Evolutionary conservation across 768 basidiomycete species (phyloP), one percentile per base, ranked within the genome.

Genomic region (Phlebiopsis flavidoalba): DNA sequence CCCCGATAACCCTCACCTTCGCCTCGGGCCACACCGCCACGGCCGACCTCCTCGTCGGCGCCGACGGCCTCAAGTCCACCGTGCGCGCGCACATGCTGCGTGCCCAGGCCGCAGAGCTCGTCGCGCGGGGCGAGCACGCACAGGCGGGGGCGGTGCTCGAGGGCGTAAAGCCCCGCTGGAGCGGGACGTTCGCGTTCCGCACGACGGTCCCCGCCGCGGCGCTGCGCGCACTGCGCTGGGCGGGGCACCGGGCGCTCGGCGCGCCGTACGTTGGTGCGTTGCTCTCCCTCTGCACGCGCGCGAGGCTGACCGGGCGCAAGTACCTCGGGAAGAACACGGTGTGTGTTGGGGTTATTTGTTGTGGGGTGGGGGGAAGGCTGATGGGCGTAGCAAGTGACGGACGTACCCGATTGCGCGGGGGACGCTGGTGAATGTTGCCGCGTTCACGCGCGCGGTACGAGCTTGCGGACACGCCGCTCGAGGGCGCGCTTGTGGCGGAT

Each of bases 11-110:
- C 26, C 72, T 91, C 60, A 66, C 74, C 19, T 91, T 90, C 68
- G 89, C 90, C 65, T n/a, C n/a, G n/a, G 86, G 85, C 46, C 76
- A 83, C 12, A 77, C 73, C 11, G 76, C 83, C 4, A 74, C 76
- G 24, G 88, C 85, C 67, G 87, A 90, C 68, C 68, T 89, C 10
- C 80, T 91, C 47, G 71, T 89, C 56, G 87, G 87, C 40, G 86
- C 86, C 17, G 87, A 89, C 63, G 87, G 87, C 5, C 61, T 88
- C 60, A 83, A 83, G 71, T 87, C 85, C 36, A 75, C 74, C 59
- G 81, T 74, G 19, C 75, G 79, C 21, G 60, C 64, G 8, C 53
- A 51, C 49, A 67, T 85, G 64, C 74, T 77, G 60, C 62, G 63
- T 0, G 71, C 74, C 57, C 60, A 65, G 1, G 40, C 40, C 3